These are phyloP conservation scores for Neoarthrinium moseri DNA, from an alignment of 2,329 filamentous ascomycete species.

Conservation along the genomic window DNA sequence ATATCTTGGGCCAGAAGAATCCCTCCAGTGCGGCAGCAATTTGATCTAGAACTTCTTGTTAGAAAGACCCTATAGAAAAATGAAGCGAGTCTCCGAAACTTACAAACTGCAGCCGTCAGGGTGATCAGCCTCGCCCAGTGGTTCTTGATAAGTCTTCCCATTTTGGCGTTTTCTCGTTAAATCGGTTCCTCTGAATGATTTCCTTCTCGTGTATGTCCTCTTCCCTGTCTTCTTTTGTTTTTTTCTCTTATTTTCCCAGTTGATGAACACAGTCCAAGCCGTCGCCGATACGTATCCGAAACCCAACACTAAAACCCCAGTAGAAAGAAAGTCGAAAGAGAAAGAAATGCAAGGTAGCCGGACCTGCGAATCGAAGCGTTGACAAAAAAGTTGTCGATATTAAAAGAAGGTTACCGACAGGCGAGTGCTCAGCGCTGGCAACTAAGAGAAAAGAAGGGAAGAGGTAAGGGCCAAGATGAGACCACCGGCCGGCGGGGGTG, in stretches of 20 bases:
- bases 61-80: slow-evolving; percentile 15
- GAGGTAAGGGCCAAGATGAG: slow-evolving; percentile 26
- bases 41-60: slow-evolving; percentile 67
- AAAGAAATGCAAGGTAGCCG: slow-evolving; percentile 46
- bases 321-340: slow-evolving; percentile 19
- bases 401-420: slow-evolving; percentile 53
- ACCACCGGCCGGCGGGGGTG: slow-evolving; percentile 17
- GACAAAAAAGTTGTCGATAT: slow-evolving; percentile 39
- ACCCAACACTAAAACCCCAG: no score
- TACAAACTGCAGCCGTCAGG: slow-evolving; percentile 70
- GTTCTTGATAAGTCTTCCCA: slow-evolving; percentile 99
- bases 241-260: no score
- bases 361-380: slow-evolving; percentile 42
- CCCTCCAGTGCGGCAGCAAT: slow-evolving; percentile 76
- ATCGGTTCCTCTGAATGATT: slow-evolving; percentile 16
- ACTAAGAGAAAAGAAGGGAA: slow-evolving; percentile 28
- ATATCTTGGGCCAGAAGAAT: slow-evolving; percentile 99
- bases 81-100: slow-evolving; percentile 18
- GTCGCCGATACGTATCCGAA: no score
- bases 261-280: no score
- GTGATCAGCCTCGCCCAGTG: slow-evolving; percentile 96
- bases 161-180: slow-evolving; percentile 39
- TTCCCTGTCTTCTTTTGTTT: no score
- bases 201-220: slow-evolving; percentile 22
- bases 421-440: slow-evolving; percentile 49